Conservation (phyloP, 352 stramenopile genomes). For the Globisporangium echinulatum region DNA sequence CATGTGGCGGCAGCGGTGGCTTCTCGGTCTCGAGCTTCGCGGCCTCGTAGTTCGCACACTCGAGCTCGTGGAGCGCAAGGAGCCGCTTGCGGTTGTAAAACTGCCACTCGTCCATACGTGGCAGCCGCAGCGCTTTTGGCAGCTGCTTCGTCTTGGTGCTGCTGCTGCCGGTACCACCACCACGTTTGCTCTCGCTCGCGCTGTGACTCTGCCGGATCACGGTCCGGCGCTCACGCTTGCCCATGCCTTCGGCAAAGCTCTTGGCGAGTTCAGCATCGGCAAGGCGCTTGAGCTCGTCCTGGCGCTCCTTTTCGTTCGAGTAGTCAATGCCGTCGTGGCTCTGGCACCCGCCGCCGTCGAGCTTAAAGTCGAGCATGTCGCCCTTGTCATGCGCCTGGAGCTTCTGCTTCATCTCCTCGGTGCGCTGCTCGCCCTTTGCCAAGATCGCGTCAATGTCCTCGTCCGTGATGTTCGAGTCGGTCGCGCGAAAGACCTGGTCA, state of each 20-base stretch:
- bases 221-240: slow-evolving; percentile 76
- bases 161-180: slow-evolving; percentile 5
- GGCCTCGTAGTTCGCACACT: slow-evolving; percentile 72
- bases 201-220: slow-evolving; percentile 62
- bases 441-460: slow-evolving; percentile 98
- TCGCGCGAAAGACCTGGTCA: slow-evolving; percentile 96
- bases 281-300: slow-evolving; percentile 81
- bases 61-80: slow-evolving; percentile 77
- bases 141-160: slow-evolving; percentile 68
- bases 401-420: slow-evolving; percentile 86
- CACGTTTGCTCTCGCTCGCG: slow-evolving; percentile 36
- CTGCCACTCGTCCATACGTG: slow-evolving; percentile 85
- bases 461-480: slow-evolving; percentile 95
- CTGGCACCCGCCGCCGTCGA: slow-evolving; percentile 92
- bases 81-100: slow-evolving; percentile 82
- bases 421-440: slow-evolving; percentile 80
- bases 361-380: slow-evolving; percentile 85
- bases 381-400: slow-evolving; percentile 82
- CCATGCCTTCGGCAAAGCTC: slow-evolving; percentile 75
- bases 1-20: slow-evolving; percentile 58
- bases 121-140: slow-evolving; percentile 70
- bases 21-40: slow-evolving; percentile 77
- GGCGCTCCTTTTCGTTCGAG: slow-evolving; percentile 88
- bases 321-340: slow-evolving; percentile 97
- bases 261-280: slow-evolving; percentile 76